These are phyloP conservation scores for Hyaloscypha finlandica DNA, from an alignment of 495 filamentous ascomycete genomes.

Conservation along the genomic window DNA sequence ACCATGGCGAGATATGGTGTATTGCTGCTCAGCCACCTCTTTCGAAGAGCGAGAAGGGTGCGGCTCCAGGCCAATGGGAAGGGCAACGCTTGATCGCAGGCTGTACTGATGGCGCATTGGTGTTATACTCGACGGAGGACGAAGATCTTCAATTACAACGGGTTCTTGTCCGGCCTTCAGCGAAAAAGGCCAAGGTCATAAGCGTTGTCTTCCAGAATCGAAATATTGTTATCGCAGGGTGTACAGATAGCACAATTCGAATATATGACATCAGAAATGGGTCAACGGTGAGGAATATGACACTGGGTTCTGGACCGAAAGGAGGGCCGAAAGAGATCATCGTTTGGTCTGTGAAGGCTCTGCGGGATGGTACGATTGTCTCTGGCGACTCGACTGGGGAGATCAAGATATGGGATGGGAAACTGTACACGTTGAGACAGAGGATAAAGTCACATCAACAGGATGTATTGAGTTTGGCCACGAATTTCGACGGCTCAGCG, in stretches of 20 bases:
- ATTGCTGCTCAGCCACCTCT: constrained; percentile 80
- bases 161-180: constrained; percentile 68
- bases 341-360: constrained; percentile 88
- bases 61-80: constrained; percentile 30
- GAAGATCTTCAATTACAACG: constrained; percentile 72
- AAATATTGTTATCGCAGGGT: constrained; percentile 81
- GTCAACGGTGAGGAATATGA: constrained; percentile 73
- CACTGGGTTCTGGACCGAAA: constrained; percentile 71
- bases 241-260: constrained; percentile 88
- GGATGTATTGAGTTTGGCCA: constrained; percentile 84
- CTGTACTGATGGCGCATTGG: constrained; percentile 88
- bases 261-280: constrained; percentile 85
- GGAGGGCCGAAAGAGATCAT: constrained; percentile 82
- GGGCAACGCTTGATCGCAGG: constrained; percentile 82
- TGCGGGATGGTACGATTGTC: constrained; percentile 85
- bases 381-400: constrained; percentile 94
- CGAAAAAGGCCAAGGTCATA: constrained; percentile 81
- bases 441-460: constrained; percentile 82
- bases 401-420: constrained; percentile 89
- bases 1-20: constrained; percentile 97
- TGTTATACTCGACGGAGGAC: constrained; percentile 82
- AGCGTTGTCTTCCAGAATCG: constrained; percentile 87
- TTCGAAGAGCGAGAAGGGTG: constrained; percentile 40
- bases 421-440: constrained; percentile 83
- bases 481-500: constrained; percentile 75